Conservation (phyloP, 768 basidiomycete species). For the Podaxis carcinomalis region DNA sequence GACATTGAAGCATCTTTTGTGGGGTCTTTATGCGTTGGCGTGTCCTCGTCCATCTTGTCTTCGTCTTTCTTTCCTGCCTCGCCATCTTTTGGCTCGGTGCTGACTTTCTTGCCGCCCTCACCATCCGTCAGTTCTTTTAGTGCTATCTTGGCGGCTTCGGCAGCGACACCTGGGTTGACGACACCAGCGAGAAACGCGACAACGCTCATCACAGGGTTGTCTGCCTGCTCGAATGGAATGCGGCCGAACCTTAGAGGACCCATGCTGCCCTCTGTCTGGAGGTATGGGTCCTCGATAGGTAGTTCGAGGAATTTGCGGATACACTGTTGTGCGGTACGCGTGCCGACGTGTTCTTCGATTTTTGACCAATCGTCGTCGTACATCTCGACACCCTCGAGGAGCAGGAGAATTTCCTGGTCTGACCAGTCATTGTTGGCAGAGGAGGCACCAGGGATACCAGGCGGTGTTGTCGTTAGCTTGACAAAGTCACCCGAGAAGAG, state of each 20-base stretch:
- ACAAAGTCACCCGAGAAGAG: slow-evolving; percentile 99
- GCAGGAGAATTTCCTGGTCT: slow-evolving; percentile 82
- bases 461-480: slow-evolving; percentile 53
- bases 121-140: slow-evolving; percentile 75
- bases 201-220: slow-evolving; percentile 98
- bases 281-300: slow-evolving; percentile 94
- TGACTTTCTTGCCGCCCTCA: slow-evolving; percentile 33
- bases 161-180: slow-evolving; percentile 84
- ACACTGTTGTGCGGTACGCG: slow-evolving; percentile 90
- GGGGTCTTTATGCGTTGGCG: slow-evolving; percentile 10
- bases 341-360: slow-evolving; percentile 91
- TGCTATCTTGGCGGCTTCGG: slow-evolving; percentile 90
- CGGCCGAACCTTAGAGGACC: slow-evolving; percentile 72
- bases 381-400: slow-evolving; percentile 98
- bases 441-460: slow-evolving; percentile 36
- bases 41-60: slow-evolving; percentile 47
- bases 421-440: slow-evolving; percentile 69
- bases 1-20: slow-evolving; percentile 15
- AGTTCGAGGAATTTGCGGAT: slow-evolving; percentile 92
- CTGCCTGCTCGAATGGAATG: slow-evolving; percentile 89
- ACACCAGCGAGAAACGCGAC: slow-evolving; percentile 96
- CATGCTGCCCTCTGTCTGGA: slow-evolving; percentile 71
- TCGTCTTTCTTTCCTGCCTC: slow-evolving; percentile 27
- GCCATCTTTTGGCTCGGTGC: slow-evolving; percentile 22
- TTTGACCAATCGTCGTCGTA: slow-evolving; percentile 95